A percentile compares a stretch with the other conserved stretches of the same genome.
Conservation (phyloP, 352 stramenopile species). For the Phytophthora tentaculata region DNA sequence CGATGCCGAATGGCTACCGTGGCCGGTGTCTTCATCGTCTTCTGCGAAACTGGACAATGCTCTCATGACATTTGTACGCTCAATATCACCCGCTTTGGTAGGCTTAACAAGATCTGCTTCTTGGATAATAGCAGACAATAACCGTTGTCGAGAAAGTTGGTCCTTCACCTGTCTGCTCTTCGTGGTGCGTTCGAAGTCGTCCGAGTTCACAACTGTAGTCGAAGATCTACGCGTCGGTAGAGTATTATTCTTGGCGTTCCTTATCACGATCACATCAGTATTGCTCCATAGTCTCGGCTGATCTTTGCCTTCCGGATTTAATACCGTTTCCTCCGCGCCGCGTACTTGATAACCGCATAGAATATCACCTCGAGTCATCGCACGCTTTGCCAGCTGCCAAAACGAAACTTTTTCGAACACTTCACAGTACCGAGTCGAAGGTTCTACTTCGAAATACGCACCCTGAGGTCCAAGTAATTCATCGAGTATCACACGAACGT, state of each 20-base stretch:
- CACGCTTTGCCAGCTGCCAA: constrained; percentile 78
- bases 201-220: constrained; percentile 26
- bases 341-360: constrained; percentile 79
- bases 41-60: constrained; percentile 45
- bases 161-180: constrained; percentile 56
- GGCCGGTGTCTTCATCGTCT: constrained; percentile 10
- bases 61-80: constrained; percentile 38
- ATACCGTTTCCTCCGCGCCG: constrained; percentile 53
- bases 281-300: constrained; percentile 50
- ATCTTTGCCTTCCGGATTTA: constrained; percentile 80
- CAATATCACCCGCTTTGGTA: constrained; percentile 21
- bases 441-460: constrained; percentile 75
- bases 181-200: constrained; percentile 64
- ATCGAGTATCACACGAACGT: constrained; percentile 83
- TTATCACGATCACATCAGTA: constrained; percentile 74
- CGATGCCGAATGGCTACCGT: constrained; percentile 2
- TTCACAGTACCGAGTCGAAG: constrained; percentile 66
- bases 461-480: constrained; percentile 75
- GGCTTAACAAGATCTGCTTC: constrained; percentile 51
- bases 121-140: constrained; percentile 64
- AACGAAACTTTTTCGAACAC: constrained; percentile 66
- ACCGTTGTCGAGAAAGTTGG: constrained; percentile 49
- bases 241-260: constrained; percentile 34
- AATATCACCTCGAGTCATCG: constrained; percentile 65
- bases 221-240: constrained; percentile 24